These are phyloP conservation scores for Letharia lupina DNA, from an alignment of 495 filamentous ascomycete species.

Conservation along the genomic window DNA sequence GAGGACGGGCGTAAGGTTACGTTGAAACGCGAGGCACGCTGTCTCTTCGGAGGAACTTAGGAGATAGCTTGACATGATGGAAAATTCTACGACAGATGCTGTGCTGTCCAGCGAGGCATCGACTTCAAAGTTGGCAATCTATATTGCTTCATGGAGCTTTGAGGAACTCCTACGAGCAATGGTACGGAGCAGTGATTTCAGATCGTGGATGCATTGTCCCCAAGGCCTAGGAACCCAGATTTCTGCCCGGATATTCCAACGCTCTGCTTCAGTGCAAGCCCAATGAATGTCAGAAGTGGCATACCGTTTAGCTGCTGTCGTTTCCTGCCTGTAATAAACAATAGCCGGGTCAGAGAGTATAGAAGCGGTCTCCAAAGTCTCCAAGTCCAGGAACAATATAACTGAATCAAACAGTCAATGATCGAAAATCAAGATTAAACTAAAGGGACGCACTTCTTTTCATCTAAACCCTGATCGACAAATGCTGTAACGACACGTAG, in stretches of 20 bases:
- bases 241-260: not conserved
- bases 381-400: constrained; percentile 95
- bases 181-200: not conserved
- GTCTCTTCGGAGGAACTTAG: not conserved
- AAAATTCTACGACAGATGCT: not conserved
- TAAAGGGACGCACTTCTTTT: constrained; percentile 70
- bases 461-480: constrained; percentile 86
- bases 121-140: not conserved
- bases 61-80: not conserved
- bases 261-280: not conserved
- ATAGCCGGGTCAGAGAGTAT: constrained; percentile 59
- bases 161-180: not conserved
- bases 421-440: not conserved
- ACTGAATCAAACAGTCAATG: constrained; percentile 38
- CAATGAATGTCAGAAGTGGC: not conserved
- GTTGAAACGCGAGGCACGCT: not conserved
- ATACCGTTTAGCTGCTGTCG: not conserved
- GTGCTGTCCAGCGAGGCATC: not conserved
- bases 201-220: not conserved
- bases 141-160: not conserved
- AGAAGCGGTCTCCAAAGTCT: constrained; percentile 95
- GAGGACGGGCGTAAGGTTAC: not conserved
- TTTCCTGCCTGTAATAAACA: not conserved
- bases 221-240: not conserved
- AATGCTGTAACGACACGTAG: constrained; percentile 93